phyloP scores from a whole-genome alignment of 2,329 filamentous ascomycete genomes.

The Aspergillus hiratsukae region DNA sequence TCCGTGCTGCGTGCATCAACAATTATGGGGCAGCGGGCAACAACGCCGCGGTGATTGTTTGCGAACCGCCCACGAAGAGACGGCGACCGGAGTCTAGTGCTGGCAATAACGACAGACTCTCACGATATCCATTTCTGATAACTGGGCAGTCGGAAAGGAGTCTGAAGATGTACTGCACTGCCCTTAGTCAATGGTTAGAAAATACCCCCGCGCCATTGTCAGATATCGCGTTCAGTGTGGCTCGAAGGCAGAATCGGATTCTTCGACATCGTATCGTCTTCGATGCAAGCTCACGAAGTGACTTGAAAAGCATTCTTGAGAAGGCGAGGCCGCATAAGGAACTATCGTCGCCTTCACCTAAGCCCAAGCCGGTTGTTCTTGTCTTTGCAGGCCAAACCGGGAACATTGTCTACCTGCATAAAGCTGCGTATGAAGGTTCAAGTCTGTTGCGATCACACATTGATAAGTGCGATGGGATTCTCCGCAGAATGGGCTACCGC shows the following conservation, averaged over 20 bases:
- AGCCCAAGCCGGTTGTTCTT: slow-evolving; percentile 2
- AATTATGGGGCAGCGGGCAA: slow-evolving; percentile 8
- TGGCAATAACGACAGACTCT: not conserved
- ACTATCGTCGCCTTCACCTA: not conserved
- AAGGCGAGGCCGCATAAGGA: not conserved
- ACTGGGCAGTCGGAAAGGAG: not conserved
- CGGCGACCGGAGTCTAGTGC: not conserved
- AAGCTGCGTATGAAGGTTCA: not conserved
- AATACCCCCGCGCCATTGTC: not conserved
- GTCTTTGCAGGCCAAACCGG: slow-evolving; percentile 4
- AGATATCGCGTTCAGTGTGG: not conserved
- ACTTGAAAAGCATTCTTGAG: not conserved
- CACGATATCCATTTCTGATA: not conserved
- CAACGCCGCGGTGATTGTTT: slow-evolving; percentile 5
- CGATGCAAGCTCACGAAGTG: not conserved
- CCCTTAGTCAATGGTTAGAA: not conserved
- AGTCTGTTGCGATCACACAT: slow-evolving; percentile 22
- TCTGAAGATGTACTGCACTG: not conserved
- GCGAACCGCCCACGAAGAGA: not conserved
- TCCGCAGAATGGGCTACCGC: slow-evolving; percentile 20
- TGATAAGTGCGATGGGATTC: slow-evolving; percentile 12
- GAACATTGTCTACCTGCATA: not conserved
- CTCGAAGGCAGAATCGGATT: not conserved
- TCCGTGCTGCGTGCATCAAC: slow-evolving; percentile 1
- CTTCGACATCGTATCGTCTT: not conserved